A percentile compares a stretch with the other conserved stretches of the same genome.
Evolutionary conservation across 2,329 filamentous ascomycete genomes (phyloP).

Genomic region (Monosporascus sp.): DNA sequence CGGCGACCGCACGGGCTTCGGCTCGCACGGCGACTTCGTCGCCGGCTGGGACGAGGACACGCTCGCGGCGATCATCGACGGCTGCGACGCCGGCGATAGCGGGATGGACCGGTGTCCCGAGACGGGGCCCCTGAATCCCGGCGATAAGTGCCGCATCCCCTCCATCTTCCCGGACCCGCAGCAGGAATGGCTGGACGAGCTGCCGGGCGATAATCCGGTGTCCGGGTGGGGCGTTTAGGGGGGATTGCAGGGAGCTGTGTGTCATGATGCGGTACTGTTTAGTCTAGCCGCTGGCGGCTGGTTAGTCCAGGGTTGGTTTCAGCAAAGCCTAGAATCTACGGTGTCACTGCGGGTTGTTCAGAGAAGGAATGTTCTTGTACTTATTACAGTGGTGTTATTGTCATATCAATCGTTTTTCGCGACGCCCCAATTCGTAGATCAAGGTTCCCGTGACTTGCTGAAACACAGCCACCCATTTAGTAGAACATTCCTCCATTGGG

Average conservation of each 20-base stretch:
- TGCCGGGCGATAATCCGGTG: slow-evolving; percentile 30
- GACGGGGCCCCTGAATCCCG: slow-evolving; percentile 25
- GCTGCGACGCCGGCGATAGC: slow-evolving; percentile 53
- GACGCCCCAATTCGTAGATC: too few species aligned
- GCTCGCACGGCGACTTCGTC: slow-evolving; percentile 49
- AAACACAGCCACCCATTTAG: too few species aligned
- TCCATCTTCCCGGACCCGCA: not conserved
- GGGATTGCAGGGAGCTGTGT: not conserved
- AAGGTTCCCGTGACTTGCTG: too few species aligned
- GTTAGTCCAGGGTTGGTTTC: too few species aligned
- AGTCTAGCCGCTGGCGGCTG: too few species aligned
- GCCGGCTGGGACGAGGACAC: slow-evolving; percentile 40
- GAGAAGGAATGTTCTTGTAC: too few species aligned
- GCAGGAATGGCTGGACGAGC: slow-evolving; percentile 39
- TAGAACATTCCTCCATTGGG: too few species aligned
- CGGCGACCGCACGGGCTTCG: slow-evolving; percentile 45
- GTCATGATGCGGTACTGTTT: too few species aligned
- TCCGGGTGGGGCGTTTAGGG: slow-evolving; percentile 28
- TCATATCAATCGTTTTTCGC: too few species aligned
- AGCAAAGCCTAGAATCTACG: too few species aligned
- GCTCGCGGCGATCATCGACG: slow-evolving; percentile 25
- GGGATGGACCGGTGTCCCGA: slow-evolving; percentile 60
- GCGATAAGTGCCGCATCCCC: not conserved
- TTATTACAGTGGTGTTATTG: too few species aligned
- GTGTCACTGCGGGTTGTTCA: too few species aligned